Base-by-base conservation (phyloP, 1,139 yeast genomes). In the Diutina ranongensis region DNA sequence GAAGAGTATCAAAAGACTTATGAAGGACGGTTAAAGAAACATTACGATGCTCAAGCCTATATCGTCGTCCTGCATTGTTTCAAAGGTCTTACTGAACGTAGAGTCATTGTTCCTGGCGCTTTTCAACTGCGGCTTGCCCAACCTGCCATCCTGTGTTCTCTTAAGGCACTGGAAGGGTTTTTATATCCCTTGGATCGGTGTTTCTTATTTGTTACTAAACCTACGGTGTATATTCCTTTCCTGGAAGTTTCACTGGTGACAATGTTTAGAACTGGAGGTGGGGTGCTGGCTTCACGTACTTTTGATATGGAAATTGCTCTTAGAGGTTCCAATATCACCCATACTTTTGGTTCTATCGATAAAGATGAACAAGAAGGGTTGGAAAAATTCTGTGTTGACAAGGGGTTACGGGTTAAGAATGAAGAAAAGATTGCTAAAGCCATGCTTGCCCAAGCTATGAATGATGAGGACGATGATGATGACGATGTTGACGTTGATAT, bases 161-260 rank as follows among this genome's bases (percentile, higher is more conserved):
- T 87, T 55, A 92, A 89, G 64, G 98, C 97, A 0, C 84, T 87
- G 46, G 98, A 92, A 66, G 98, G 98, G 35, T 84, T 87, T 55
- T 67, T 92, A 49, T 92, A 85, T 62, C 89, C 95, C 18, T 73
- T 92, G 50, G 98, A 94, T 54, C 84, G 87, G 63, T 86, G 95
- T 48, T 80, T 92, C 59, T 68, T 92, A 53, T 92, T 92, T 60
- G 83, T 92, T 40, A 89, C 97, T 31, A 94, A 94, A 61, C 97
- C 98, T 45, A 88, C 97, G 0, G 78, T 92, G 41, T 85, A 86
- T 61, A 85, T 92, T 52, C 96, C 97, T 47, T 83, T 80, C 61
- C 70, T 83, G 1, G 97, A 92, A 56, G 78, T 92, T 45, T 71
- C 81, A 47, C 74, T 71, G 44, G 79, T 92, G 33, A 80, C 85